Percentiles rank a stretch among this genome's conserved stretches.
phyloP scores from a whole-genome alignment of 176 grass and related monocot genomes.

The Oryza brachyantha region DNA sequence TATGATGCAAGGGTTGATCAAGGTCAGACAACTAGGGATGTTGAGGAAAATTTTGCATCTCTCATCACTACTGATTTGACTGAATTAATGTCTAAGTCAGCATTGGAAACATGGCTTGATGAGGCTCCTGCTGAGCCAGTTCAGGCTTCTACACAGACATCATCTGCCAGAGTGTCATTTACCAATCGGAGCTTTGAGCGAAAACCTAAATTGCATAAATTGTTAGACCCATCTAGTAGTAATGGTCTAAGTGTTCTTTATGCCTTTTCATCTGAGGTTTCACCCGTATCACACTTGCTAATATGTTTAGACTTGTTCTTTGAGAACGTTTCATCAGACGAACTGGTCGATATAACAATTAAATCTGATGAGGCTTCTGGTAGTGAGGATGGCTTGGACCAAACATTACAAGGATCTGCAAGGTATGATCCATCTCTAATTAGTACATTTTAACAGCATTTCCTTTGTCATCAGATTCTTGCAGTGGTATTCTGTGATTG shows the following conservation, averaged over 20 bases:
- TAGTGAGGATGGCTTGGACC: constrained; percentile 32
- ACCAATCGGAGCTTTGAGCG: constrained; percentile 63
- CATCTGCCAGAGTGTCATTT: constrained; percentile 75
- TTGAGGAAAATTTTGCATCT: constrained; percentile 56
- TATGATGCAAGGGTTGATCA: constrained; percentile 51
- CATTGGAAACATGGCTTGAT: constrained; percentile 87
- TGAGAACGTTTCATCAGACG: constrained; percentile 59
- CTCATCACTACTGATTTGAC: constrained; percentile 81
- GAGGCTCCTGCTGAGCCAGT: constrained; percentile 53
- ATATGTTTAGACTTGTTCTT: constrained; percentile 72
- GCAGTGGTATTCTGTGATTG: background rate
- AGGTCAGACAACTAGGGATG: constrained; percentile 44
- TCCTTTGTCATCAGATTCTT: constrained; percentile 1
- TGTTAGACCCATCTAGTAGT: constrained; percentile 66
- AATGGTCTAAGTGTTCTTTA: constrained; percentile 77
- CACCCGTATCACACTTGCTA: constrained; percentile 49
- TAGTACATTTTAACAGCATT: background rate
- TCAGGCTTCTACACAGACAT: constrained; percentile 35
- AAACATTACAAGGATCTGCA: constrained; percentile 51
- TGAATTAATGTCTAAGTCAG: constrained; percentile 81
- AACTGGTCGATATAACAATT: constrained; percentile 63
- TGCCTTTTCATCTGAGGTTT: constrained; percentile 76
- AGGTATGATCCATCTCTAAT: constrained; percentile 45
- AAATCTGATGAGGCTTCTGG: constrained; percentile 67
- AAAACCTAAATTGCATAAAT: constrained; percentile 60